These are phyloP conservation scores for Trypanosoma theileri DNA, from an alignment of 208 protist genomes.

Conservation along the genomic window DNA sequence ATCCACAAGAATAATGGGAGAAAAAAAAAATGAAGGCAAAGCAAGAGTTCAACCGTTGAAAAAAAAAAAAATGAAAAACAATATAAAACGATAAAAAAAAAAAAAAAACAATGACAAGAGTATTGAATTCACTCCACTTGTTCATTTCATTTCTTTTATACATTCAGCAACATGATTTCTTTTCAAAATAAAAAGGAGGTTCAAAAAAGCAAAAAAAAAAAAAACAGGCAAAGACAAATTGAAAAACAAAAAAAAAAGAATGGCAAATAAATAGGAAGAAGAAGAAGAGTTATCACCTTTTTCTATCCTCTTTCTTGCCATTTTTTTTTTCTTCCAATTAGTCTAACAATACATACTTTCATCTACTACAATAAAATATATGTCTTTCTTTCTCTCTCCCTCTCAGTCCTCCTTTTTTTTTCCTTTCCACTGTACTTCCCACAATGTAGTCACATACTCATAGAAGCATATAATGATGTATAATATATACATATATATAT, in stretches of 20 bases:
- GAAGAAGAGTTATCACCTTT: background rate
- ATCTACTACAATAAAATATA: background rate
- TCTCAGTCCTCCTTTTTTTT: background rate
- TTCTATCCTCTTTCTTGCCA: background rate
- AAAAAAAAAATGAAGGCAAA: too few species aligned
- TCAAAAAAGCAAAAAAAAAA: background rate
- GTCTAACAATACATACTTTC: background rate
- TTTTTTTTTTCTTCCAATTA: constrained; percentile 3
- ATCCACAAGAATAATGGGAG: too few species aligned
- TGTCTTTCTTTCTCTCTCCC: background rate
- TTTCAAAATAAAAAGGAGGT: too few species aligned
- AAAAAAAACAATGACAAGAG: too few species aligned
- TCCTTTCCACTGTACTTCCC: background rate
- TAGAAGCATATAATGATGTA: too few species aligned
- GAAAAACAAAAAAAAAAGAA: constrained; percentile 24
- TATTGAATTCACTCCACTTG: too few species aligned
- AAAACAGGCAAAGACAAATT: background rate
- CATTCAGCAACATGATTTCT: too few species aligned
- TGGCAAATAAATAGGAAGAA: constrained; percentile 14
- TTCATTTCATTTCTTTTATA: too few species aligned
- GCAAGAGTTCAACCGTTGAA: too few species aligned
- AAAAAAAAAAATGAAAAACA: too few species aligned
- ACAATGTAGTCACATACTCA: background rate
- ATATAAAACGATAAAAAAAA: too few species aligned
- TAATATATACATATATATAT: background rate